Evolutionary conservation across 306 rosid genomes (phyloP), one percentile per base, ranked within the genome.

Genomic region (Bauhinia variegata): DNA sequence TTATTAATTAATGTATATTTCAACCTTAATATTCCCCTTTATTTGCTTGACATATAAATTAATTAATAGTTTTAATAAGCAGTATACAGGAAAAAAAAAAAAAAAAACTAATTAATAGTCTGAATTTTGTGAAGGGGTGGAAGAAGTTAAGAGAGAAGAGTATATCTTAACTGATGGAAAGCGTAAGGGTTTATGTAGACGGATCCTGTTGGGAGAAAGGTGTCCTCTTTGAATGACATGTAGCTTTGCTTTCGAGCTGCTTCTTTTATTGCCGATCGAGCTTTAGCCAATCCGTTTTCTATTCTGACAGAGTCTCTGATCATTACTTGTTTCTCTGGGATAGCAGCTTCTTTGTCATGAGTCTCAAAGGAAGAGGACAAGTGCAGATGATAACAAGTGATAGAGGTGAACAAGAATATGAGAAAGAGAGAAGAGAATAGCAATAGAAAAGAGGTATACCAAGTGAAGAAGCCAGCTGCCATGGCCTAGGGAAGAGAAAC

Each of bases 111-210:
- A n/a, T n/a, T n/a, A n/a, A n/a, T n/a, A n/a, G n/a, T n/a, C n/a
- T n/a, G n/a, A n/a, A n/a, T n/a, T n/a, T n/a, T n/a, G n/a, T n/a
- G n/a, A n/a, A 13, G 14, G 14, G 34, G 8, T 37, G 36, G 2
- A 11, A 31, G 17, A 4, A 11, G 70, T n/a, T 10, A 59, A 5
- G 10, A 33, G 4, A n/a, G 13, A n/a, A 50, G 42, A 12, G n/a
- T 66, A 47, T 15, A 70, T 65, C 80, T 79, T 79, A 83, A 83
- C 88, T 82, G 87, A 51, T 76, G 78, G 60, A 85, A 85, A 49
- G 85, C 70, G 43, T 66, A 54, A 63, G 89, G 85, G 63, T 82
- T 82, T 43, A 64, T 56, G 65, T 85, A 82, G 74, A 73, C 63
- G 17, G 81, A 42, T 70, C 89, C 89, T 11, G 14, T 52, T 7